Evolutionary conservation across 192 early-diverging fungal species (phyloP), one percentile per base, ranked within the genome.

Genomic region (Coemansia pectinata): DNA sequence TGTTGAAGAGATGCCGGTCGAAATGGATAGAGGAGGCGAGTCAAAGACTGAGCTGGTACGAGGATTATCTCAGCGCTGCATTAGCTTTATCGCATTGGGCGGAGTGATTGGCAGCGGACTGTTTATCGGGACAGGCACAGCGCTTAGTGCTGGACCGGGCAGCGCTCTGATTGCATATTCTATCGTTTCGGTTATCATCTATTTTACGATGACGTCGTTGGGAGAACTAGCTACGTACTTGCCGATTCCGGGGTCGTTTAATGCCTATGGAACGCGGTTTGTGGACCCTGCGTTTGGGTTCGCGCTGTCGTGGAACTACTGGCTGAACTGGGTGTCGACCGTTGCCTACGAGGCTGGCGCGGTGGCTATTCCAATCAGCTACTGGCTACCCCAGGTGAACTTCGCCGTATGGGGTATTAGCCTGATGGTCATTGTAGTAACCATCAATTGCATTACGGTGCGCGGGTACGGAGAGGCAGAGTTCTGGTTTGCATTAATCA

Each of bases 401-500:
- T 67, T 66, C 42, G 55, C 71, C 21, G 66, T 78, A 23, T 78
- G 76, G 76, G 64, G 64, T 39, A 50, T 58, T 11, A 34, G 85
- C 8, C 79, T 91, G 59, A 73, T 94, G 38, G 17, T 79, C 2
- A 60, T 90, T 2, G 87, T 95, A 62, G 67, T 90, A 52, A 64
- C 67, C 27, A 73, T 95, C 27, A 93, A 95, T 71, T 45, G 88
- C 11, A 64, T 91, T 41, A 83, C 87, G 1, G 90, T 91, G 12
- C 79, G 79, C 42, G 87, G 89, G 12, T 95, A 91, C 83, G 94
- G 93, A 65, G 94, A 95, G 73, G 81, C 86, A 19, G 94, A 95
- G 72, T 96, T 91, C 66, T 88, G 88, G 85, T 80, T 95, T 25
- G 84, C 86, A 31, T 63, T 94, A 64, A 87, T 92, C 85, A 95